These are phyloP conservation scores for Candolleomyces aberdarensis DNA, from an alignment of 768 basidiomycete species.

Conservation along the genomic window DNA sequence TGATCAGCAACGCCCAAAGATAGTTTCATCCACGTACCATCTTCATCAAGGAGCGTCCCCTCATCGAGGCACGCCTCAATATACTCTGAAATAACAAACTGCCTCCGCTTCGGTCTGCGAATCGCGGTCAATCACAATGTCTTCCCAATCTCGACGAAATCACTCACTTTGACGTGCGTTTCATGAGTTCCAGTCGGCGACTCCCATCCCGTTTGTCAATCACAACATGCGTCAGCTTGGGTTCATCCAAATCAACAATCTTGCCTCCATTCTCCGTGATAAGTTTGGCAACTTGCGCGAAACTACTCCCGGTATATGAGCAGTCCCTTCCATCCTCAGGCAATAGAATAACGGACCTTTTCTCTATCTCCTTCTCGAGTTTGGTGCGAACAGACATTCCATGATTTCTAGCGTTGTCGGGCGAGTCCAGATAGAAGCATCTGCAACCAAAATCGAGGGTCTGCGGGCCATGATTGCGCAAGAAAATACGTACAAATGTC, in stretches of 20 bases:
- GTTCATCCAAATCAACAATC: constrained; percentile 64
- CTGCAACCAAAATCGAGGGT: constrained; percentile 32
- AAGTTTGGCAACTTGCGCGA: constrained; percentile 44
- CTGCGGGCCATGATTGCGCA: background rate
- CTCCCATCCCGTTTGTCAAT: constrained; percentile 79
- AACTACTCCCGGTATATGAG: constrained; percentile 37
- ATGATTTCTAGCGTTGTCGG: constrained; percentile 65
- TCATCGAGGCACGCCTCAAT: constrained; percentile 81
- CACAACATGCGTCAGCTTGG: constrained; percentile 83
- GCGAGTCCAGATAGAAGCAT: constrained; percentile 86
- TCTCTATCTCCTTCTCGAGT: constrained; percentile 47
- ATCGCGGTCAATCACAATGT: constrained; percentile 13
- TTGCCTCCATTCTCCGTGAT: constrained; percentile 73
- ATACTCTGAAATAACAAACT: constrained; percentile 76
- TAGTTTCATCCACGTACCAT: constrained; percentile 47
- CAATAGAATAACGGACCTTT: constrained; percentile 40
- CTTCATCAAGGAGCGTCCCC: constrained; percentile 79
- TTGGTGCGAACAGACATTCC: constrained; percentile 57
- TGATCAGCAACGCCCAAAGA: background rate
- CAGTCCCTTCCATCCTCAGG: background rate
- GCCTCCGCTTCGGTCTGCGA: constrained; percentile 72
- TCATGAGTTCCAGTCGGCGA: constrained; percentile 67
- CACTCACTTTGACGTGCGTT: constrained; percentile 67
- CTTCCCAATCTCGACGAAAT: constrained; percentile 1
- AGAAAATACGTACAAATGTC: constrained; percentile 60